Evolutionary conservation across 208 protist species (phyloP), one percentile per base, ranked within the genome.

Genomic region (Herpetomonas samuelpessoai): DNA sequence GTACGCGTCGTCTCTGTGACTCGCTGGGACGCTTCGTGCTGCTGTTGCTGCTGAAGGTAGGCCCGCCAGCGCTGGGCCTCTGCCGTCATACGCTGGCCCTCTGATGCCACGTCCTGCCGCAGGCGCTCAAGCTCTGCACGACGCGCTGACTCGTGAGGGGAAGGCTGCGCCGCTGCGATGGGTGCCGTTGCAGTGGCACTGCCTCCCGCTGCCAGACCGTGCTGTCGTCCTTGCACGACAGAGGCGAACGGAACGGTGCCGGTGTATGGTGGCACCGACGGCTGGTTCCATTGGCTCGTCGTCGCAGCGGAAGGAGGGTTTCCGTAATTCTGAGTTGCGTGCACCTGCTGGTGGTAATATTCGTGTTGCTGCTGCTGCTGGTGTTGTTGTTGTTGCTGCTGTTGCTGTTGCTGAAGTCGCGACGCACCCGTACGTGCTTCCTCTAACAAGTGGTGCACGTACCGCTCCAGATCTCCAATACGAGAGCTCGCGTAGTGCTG

Each of bases 11-110:
- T 41, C 35, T 6, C 35, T 18, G 35, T 14, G 14, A 14, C 35
- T 41, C n/a, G n/a, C n/a, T n/a, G n/a, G n/a, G 35, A 28, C 29
- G 53, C 24, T n/a, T 48, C 7, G 28, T 57, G 57, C 19, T 57
- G 51, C 24, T 69, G 48, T 19, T 76, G 73, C 18, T 70, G 39
- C 24, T 72, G 57, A 38, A 65, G 35, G 51, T 68, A 77, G 27
- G 56, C 50, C 2, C 76, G 70, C 81, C 81, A 92, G 1, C 79
- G 74, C 47, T 71, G 45, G n/a, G 76, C 59, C 16, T 90, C 86
- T 1, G 49, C 50, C 3, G 38, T 54, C 67, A 93, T 73, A 3
- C 78, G 67, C 27, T 62, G 56, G 22, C 77, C 82, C 35, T 93
- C 86, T 45, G 44, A 48, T 21, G 71, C 70, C 3, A 88, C 51